Evolutionary conservation across 306 rosid species (phyloP), one percentile per base, ranked within the genome.

Genomic region (Canavalia ensiformis): DNA sequence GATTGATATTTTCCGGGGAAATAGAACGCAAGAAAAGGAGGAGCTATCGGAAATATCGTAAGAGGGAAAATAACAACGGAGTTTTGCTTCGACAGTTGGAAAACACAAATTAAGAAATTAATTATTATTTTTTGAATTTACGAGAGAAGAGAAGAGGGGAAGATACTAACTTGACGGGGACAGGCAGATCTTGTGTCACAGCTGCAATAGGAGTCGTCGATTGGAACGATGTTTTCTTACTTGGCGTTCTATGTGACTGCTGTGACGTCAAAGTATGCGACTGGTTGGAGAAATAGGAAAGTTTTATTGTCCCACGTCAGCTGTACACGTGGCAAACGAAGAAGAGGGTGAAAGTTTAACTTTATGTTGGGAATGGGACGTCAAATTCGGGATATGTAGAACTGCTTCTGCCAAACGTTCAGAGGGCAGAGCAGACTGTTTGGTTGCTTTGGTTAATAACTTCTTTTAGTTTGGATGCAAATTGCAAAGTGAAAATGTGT

Each of bases 21-120:
- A 75, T 68, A 49, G 77, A 83, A 67, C 33, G 72, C 68, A 41
- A 25, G 62, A 29, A 62, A 72, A 55, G 8, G 81, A 70, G n/a
- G 57, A 70, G 46, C 46, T 30, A 80, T 28, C 41, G 3, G 13
- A 78, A 78, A 62, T 65, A 58, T 25, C 28, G 42, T 3, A 8
- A 4, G 46, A 30, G 37, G 25, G 62, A 46, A 79, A 35, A 69
- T 63, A 52, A 73, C 59, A 74, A 82, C 79, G 58, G 72, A 75
- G 52, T 76, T 69, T 85, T 82, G 86, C 90, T 84, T 87, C 72
- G 84, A 84, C 88, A 8, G 89, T 87, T 84, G 86, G 89, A 42
- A 84, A 82, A 82, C 76, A 39, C 45, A 9, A 59, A 47, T 67
- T 45, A 8, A 8, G 55, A 57, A n/a, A 52, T 52, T 29, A 28